Conservation (phyloP, 2,329 filamentous ascomycete species). For the Cladophialophora carrionii region DNA sequence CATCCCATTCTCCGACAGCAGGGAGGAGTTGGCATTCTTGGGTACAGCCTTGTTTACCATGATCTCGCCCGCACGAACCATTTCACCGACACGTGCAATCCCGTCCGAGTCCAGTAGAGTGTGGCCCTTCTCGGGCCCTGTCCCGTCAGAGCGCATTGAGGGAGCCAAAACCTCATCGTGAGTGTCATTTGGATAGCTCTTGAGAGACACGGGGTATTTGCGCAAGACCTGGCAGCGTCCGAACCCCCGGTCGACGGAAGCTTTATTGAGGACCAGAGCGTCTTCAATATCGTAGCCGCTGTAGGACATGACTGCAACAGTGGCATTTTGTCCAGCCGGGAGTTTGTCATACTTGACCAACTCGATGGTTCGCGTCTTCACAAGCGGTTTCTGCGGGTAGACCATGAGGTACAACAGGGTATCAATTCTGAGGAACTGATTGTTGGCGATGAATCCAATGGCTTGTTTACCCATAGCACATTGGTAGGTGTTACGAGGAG, state of each 20-base stretch:
- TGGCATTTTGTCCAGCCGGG: constrained; percentile 94
- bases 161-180: constrained; percentile 63
- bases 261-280: constrained; percentile 94
- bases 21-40: constrained; percentile 72
- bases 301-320: constrained; percentile 98
- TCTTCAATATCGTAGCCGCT: constrained; percentile 99
- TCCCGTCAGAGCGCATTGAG: constrained; percentile 54
- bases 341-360: constrained; percentile 96
- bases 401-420: constrained; percentile 95
- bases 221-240: constrained; percentile 98
- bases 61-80: constrained; percentile 75
- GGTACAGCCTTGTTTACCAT: constrained; percentile 91
- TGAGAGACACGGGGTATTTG: constrained; percentile 84
- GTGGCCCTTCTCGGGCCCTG: constrained; percentile 66
- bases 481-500: constrained; percentile 96
- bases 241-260: constrained; percentile 90
- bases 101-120: constrained; percentile 80
- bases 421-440: constrained; percentile 96
- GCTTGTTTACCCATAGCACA: constrained; percentile 99
- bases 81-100: constrained; percentile 80
- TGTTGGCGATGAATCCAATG: constrained; percentile 96
- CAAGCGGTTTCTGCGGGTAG: constrained; percentile 96
- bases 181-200: constrained; percentile 83
- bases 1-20: constrained; percentile 67
- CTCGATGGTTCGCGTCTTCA: constrained; percentile 95